Conservation (phyloP, 1,139 yeast genomes). For the Hanseniaspora sp. region DNA sequence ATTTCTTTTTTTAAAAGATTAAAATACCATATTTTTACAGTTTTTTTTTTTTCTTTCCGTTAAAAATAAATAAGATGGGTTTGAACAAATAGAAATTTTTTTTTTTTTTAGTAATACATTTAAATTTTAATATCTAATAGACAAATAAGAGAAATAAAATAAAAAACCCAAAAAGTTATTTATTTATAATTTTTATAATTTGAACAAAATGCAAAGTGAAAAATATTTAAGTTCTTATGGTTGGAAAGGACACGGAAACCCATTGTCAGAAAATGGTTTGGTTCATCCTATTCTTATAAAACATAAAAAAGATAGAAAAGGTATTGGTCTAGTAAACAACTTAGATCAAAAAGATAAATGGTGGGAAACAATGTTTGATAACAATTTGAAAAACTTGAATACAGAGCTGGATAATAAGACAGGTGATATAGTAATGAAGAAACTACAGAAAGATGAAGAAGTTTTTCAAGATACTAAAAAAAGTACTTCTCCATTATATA, state of each 20-base stretch:
- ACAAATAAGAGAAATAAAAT: neutral
- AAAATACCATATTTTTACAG: too few species aligned
- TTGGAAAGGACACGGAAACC: constrained; percentile 78
- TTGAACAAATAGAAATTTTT: too few species aligned
- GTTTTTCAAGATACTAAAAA: constrained; percentile 40
- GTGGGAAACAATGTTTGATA: constrained; percentile 96
- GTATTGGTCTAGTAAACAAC: constrained; percentile 40
- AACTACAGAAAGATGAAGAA: constrained; percentile 36
- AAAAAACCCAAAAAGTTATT: neutral
- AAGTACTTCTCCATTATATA: constrained; percentile 50
- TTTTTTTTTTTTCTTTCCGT: neutral
- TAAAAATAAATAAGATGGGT: too few species aligned
- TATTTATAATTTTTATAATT: too few species aligned
- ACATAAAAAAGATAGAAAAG: constrained; percentile 83
- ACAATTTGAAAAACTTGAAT: constrained; percentile 70
- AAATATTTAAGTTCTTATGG: constrained; percentile 68
- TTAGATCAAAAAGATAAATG: constrained; percentile 62
- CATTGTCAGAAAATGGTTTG: constrained; percentile 66
- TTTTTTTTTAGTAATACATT: too few species aligned
- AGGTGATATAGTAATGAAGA: constrained; percentile 17
- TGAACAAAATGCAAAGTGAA: constrained; percentile 66
- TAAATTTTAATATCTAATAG: neutral
- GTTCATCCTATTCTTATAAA: constrained; percentile 77
- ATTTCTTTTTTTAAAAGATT: too few species aligned
- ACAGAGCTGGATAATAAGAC: constrained; percentile 34